Base-by-base conservation (phyloP, 2,329 filamentous ascomycete genomes). In the Ophiostoma angusticollis region DNA sequence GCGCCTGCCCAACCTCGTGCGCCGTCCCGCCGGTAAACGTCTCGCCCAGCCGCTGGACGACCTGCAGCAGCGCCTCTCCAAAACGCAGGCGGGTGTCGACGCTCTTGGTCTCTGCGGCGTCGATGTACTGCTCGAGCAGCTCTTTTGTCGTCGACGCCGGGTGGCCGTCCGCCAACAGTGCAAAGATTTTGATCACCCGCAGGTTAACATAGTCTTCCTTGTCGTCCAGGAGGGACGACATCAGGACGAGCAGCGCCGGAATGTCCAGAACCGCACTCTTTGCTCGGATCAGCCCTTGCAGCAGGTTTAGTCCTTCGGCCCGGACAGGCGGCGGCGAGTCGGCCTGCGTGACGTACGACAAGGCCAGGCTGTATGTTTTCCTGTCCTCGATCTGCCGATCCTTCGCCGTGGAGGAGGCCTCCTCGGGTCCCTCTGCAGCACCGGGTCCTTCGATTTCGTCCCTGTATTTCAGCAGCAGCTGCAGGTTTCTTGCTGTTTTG, bases 191-290 rank as follows among this genome's bases (percentile, higher is more conserved):
- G 44, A 85, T 72, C 13, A 75, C 71, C n/a, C 74, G 68, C 3
- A 80, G 61, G 49, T 81, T 80, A 44, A 84, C 76, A 51, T 79
- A 86, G 40, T 82, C 78, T 40, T 85, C 81, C 6, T 67, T 62
- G 35, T 82, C 78, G 43, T 70, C 67, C 1, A 84, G 60, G 1
- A 84, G 63, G 9, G 70, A 73, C 1, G 75, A 74, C 38, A 84
- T 62, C 1, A 83, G 63, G 6, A 79, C 70, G 1, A 80, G 61
- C 3, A 75, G 63, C 1, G 75, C 69, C 1, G 74, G 73, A n/a
- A 84, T 67, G 50, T 85, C 79, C 13, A 85, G 54, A 9, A 78
- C 61, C 0, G 75, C 56, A 30, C 74, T 74, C 28, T 63, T 59
- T 0, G 67, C 55, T 18, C 63, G 47, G 28, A 85, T 68, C 8